Evolutionary conservation across 371 early-diverging fungal genomes (phyloP), one percentile per base, ranked within the genome.

Genomic region (Zychaea mexicana): DNA sequence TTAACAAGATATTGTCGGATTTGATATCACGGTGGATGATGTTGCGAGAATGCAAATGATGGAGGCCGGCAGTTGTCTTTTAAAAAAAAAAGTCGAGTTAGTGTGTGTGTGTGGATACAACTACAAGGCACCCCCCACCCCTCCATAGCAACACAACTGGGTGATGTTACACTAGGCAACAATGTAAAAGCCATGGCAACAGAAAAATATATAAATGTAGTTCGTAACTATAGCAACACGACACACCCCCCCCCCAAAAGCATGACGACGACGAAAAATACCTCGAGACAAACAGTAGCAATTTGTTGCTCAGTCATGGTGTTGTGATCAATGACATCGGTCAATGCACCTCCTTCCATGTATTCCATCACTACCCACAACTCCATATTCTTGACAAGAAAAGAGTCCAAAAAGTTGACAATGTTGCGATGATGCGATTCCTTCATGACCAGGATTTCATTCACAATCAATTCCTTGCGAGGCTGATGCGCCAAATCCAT

Each of bases 321-420:
- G 73, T 93, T 95, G 79, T 92, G 90, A 65, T 97, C 97, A 74
- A 98, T 96, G 24, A 97, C 91, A 71, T 98, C 98, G 7, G 97
- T 98, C 75, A 98, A 77, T 10, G 97, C 89, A 32, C 99, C 99
- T 30, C 97, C 98, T 74, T 97, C 97, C 98, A 98, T 98, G 79
- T 91, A 96, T 79, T 98, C 99, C 96, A 98, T 96, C 26, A 98
- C 91, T 8, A 98, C 96, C 99, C 99, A 98, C 57, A 98, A 79
- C 33, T 97, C 97, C 57, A 78, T 78, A 57, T 82, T 83, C 65
- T 84, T 86, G 52, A 95, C 87, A 59, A 98, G 77, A 84, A 91
- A 98, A 2, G 92, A 84, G 76, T 97, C 97, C 47, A 96, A 79
- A 71, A 88, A 97, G 80, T 96, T 96, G 76, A 98, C 96, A 77